Evolutionary conservation across 2,329 filamentous ascomycete species (phyloP), one percentile per base, ranked within the genome.

Genomic region (Curvularia sp.): DNA sequence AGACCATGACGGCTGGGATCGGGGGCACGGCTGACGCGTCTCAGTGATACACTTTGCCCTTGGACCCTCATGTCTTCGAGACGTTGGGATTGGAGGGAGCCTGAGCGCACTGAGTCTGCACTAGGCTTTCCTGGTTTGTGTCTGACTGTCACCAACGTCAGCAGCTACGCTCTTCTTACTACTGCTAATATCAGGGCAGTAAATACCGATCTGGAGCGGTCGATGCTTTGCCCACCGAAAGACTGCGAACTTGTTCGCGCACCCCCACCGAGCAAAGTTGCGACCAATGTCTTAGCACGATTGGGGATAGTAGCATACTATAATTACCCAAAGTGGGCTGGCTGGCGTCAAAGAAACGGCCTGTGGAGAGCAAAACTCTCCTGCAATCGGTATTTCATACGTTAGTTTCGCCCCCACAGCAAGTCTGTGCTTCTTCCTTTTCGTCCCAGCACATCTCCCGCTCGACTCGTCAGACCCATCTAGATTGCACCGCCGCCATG

Each of bases 21-120:
- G 26, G 26, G 84, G 84, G 84, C 0, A 81, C 79, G 1, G 66
- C 30, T 86, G 55, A 86, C 87, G 83, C 77, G 82, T 8, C 86
- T 86, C 70, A 82, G 84, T 4, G 85, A 87, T 62, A 77, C 78
- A 26, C 77, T 87, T 31, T 12, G 30, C 1, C n/a, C 13, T 28
- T 20, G 24, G 12, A 15, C 2, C 4, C 4, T 6, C 15, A 44
- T 44, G 24, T 44, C 42, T 44, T 15, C 42, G 26, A 30, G 82
- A 85, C 51, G 77, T 85, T 20, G 75, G 81, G 49, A 68, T 75
- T 4, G 83, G 81, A 1, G 82, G 9, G 9, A 80, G 9, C 75
- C 78, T 0, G 78, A 77, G 1, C 78, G 82, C 4, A 74, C 82
- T 22, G 85, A 87, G 64, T 75, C 87, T 0, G 13, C 2, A n/a